Evolutionary conservation across 1,284 basidiomycete species (phyloP).

Genomic region (Cutaneotrichosporon cutaneum): DNA sequence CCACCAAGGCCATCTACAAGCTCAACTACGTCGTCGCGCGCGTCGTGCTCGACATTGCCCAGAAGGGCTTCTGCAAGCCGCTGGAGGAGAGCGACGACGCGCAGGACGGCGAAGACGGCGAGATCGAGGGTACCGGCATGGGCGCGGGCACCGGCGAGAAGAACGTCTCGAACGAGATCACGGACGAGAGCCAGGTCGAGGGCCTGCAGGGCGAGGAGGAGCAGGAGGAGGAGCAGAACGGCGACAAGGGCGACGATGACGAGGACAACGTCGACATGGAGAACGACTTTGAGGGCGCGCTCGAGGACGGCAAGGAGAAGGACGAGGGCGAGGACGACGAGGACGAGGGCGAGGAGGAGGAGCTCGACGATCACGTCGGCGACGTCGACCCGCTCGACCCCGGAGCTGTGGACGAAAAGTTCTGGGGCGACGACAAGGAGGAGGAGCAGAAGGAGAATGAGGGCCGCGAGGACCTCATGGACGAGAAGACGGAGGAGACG

Average conservation of each 20-base stretch:
- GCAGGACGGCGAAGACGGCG: slow-evolving; percentile 58
- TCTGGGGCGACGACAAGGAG: slow-evolving; percentile 82
- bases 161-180: slow-evolving; percentile 87
- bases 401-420: slow-evolving; percentile 86
- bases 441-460: slow-evolving; percentile 54
- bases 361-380: slow-evolving; percentile 78
- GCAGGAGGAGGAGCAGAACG: slow-evolving; percentile 54
- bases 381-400: slow-evolving; percentile 85
- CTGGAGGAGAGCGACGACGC: slow-evolving; percentile 61
- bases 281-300: slow-evolving; percentile 68
- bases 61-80: slow-evolving; percentile 90
- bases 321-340: slow-evolving; percentile 62
- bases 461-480: slow-evolving; percentile 51
- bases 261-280: slow-evolving; percentile 65
- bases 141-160: slow-evolving; percentile 80
- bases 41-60: slow-evolving; percentile 70
- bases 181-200: slow-evolving; percentile 94
- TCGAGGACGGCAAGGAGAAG: slow-evolving; percentile 70
- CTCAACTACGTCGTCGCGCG: slow-evolving; percentile 75
- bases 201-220: slow-evolving; percentile 77
- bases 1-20: slow-evolving; percentile 76
- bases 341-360: slow-evolving; percentile 59
- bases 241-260: slow-evolving; percentile 60
- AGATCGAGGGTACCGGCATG: slow-evolving; percentile 72
- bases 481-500: slow-evolving; percentile 50